Evolutionary conservation across 140 eudicot species (phyloP).

Genomic region (Anethum foeniculum): DNA sequence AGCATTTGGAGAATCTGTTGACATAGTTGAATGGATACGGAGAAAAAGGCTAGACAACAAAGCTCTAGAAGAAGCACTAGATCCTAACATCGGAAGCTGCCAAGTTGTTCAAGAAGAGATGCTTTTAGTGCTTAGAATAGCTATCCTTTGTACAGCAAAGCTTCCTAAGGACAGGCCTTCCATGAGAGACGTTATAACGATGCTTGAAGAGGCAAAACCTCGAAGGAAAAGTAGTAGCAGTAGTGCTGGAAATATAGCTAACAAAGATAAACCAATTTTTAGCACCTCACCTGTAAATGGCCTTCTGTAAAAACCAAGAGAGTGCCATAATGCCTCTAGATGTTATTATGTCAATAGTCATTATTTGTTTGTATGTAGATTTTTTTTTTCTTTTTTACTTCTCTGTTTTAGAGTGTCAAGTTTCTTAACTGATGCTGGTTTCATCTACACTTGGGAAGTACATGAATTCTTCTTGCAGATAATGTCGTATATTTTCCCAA

Average conservation of each 20-base stretch:
- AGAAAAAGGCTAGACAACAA: constrained; percentile 41
- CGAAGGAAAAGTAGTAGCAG: constrained; percentile 60
- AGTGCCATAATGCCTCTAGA: constrained; percentile 5
- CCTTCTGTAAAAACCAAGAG: constrained; percentile 31
- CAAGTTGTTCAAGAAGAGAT: constrained; percentile 87
- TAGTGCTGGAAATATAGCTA: constrained; percentile 26
- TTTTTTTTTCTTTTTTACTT: constrained; percentile 8
- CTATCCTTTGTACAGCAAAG: constrained; percentile 75
- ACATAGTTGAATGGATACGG: constrained; percentile 76
- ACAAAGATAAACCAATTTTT: constrained; percentile 53
- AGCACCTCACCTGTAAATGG: constrained; percentile 62
- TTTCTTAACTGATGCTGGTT: constrained; percentile 17
- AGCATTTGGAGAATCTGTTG: constrained; percentile 59
- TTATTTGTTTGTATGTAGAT: constrained; percentile 25
- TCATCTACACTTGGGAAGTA: constrained; percentile 26
- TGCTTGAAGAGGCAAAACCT: constrained; percentile 94
- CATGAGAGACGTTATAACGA: constrained; percentile 84
- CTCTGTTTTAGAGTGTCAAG: constrained; percentile 8
- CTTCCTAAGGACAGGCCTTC: constrained; percentile 84
- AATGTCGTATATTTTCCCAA: constrained; percentile 3
- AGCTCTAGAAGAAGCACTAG: constrained; percentile 55
- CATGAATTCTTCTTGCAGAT: constrained; percentile 27
- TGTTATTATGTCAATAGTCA: neutral
- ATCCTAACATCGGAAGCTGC: constrained; percentile 52
- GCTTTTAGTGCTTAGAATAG: constrained; percentile 74